Conservation (phyloP, 495 filamentous ascomycete genomes). For the Penicillium pancosmium region DNA sequence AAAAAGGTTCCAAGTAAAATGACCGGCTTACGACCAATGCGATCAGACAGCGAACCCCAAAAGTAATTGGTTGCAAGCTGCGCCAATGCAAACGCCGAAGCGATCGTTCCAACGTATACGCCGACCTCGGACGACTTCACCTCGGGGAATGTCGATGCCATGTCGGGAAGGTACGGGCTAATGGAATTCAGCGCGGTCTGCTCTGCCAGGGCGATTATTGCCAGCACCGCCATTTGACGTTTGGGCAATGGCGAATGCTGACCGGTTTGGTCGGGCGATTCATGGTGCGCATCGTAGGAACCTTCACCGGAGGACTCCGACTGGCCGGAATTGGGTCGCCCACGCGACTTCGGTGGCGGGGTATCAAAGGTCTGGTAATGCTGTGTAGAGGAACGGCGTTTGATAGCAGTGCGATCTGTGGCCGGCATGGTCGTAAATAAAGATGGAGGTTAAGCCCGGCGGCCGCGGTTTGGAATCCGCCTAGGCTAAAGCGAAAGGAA, state of each 20-base stretch:
- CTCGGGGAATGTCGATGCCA: constrained; percentile 84
- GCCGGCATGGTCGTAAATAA: constrained; percentile 30
- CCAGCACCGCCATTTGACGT: constrained; percentile 80
- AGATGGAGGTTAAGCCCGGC: constrained; percentile 1
- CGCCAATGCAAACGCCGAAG: constrained; percentile 86
- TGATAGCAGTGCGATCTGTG: constrained; percentile 46
- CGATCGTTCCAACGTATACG: constrained; percentile 86
- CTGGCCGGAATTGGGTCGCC: constrained; percentile 57
- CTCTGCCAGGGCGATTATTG: constrained; percentile 85
- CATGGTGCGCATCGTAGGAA: constrained; percentile 31
- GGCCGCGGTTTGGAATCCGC: background rate
- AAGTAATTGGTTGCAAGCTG: constrained; percentile 91
- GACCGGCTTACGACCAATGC: constrained; percentile 89
- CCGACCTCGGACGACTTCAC: constrained; percentile 72
- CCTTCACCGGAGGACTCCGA: constrained; percentile 44
- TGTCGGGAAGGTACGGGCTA: constrained; percentile 91
- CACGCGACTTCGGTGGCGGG: constrained; percentile 78
- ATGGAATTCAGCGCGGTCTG: constrained; percentile 97
- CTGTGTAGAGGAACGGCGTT: constrained; percentile 66
- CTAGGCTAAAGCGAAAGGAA: background rate
- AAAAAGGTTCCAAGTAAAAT: constrained; percentile 84
- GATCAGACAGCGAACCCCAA: constrained; percentile 91
- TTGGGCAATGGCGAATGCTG: constrained; percentile 72
- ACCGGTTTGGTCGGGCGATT: constrained; percentile 27
- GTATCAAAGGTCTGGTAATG: constrained; percentile 97